Evolutionary conservation across 352 stramenopile genomes (phyloP), one percentile per base, ranked within the genome.

Genomic region (Phytophthora sansomeana): DNA sequence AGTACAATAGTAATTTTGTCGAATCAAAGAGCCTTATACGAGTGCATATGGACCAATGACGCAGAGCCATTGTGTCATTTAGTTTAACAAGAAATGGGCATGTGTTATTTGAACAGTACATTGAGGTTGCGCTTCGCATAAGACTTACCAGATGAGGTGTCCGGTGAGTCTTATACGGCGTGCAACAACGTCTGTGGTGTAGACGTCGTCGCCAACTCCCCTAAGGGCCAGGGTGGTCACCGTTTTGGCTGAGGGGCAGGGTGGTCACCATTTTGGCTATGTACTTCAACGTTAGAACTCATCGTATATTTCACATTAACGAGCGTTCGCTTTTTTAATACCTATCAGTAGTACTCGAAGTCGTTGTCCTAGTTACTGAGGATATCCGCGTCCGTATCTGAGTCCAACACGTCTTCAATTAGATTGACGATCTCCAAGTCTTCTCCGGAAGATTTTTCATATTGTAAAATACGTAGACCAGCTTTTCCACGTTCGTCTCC

Each of bases 401-500:
- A 36, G 2, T 3, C 8, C 32, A 36, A 7, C 13, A 36, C 3
- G 13, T 36, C 4, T 36, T 36, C 32, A 36, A 36, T 9, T 10
- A 36, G 32, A 10, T 36, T 36, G 7, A 36, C 2, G 2, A 36
- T 9, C 5, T 33, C 44, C 44, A 51, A 9, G 36, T 54, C 47
- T 41, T 54, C 47, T 2, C 7, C 1, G 17, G 6, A n/a, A n/a
- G n/a, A 10, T 43, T 54, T 30, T 54, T 54, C 6, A 33, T 8
- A 17, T 59, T 50, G 38, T 32, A 59, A 16, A 59, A 59, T 14
- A 59, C 30, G 52, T 30, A 42, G 13, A 59, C 28, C 13, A 43
- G 39, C 28, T 50, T 59, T 17, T 59, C 38, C 3, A 26, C 17
- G 14, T 26, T 26, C 4, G 6, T 5, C 13, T 29, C 26, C 8